Percentiles rank a stretch among this genome's conserved stretches.
These are phyloP conservation scores for Basidiobolus meristosporus DNA, from an alignment of 371 early-diverging fungal species.

Conservation along the genomic window DNA sequence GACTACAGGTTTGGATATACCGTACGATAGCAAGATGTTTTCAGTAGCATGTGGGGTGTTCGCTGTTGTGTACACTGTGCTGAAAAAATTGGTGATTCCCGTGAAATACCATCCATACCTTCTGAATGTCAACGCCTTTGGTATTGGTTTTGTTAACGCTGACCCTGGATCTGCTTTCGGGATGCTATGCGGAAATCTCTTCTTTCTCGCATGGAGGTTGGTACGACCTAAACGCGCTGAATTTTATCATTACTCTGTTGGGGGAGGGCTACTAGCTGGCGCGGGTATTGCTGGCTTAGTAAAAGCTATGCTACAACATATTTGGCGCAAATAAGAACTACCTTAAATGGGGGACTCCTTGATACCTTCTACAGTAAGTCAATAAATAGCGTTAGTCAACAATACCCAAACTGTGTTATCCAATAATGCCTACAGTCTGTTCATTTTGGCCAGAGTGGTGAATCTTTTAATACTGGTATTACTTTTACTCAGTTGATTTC, in stretches of 20 bases:
- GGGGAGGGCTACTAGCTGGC: constrained; percentile 55
- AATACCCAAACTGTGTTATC: no score
- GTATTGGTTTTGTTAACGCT: constrained; percentile 46
- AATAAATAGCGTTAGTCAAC: no score
- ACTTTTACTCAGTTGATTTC: no score
- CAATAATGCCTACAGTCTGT: no score
- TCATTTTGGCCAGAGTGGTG: no score
- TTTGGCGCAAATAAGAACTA: not conserved
- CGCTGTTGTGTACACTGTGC: constrained; percentile 20
- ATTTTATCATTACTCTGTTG: constrained; percentile 28
- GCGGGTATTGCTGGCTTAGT: constrained; percentile 49
- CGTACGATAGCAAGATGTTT: constrained; percentile 10
- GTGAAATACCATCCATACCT: constrained; percentile 23
- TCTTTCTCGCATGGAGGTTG: constrained; percentile 27
- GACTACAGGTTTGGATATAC: constrained; percentile 16
- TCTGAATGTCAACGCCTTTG: constrained; percentile 43
- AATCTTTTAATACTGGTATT: no score
- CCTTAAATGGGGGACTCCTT: no score
- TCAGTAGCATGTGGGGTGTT: constrained; percentile 19
- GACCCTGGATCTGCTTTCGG: constrained; percentile 28
- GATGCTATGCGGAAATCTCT: constrained; percentile 36
- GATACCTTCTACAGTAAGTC: no score
- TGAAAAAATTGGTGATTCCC: constrained; percentile 22
- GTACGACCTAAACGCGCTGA: constrained; percentile 14
- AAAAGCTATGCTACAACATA: constrained; percentile 31